Conservation (phyloP, 495 filamentous ascomycete species). For the Penicillium nucicola region DNA sequence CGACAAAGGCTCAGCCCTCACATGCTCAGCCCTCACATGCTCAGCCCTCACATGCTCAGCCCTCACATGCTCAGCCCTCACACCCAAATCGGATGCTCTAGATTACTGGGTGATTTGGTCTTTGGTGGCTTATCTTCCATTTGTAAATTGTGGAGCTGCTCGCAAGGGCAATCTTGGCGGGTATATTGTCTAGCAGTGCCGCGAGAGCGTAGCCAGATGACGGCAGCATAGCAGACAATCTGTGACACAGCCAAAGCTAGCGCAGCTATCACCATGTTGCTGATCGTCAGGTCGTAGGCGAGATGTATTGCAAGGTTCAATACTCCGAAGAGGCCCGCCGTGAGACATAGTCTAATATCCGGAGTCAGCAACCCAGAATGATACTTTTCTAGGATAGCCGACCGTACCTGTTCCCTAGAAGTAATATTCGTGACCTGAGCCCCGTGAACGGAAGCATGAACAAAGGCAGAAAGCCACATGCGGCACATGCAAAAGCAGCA, state of each 20-base stretch:
- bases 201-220: not conserved
- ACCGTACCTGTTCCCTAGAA: not conserved
- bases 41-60: too few relatives aligned
- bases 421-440: not conserved
- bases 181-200: not conserved
- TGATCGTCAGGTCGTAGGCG: not conserved
- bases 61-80: too few relatives aligned
- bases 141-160: not conserved
- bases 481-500: not conserved
- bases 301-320: not conserved
- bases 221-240: not conserved
- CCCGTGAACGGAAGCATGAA: not conserved
- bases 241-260: not conserved
- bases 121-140: not conserved
- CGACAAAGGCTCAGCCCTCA: not conserved
- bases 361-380: not conserved
- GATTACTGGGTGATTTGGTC: not conserved
- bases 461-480: not conserved
- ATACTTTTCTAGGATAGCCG: not conserved
- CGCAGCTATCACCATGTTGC: not conserved
- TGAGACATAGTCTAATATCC: not conserved
- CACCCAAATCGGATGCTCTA: not conserved
- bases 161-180: not conserved
- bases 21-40: too few relatives aligned
- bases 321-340: not conserved